Evolutionary conservation across 495 filamentous ascomycete genomes (phyloP).

Genomic region (Cryomyces minteri): DNA sequence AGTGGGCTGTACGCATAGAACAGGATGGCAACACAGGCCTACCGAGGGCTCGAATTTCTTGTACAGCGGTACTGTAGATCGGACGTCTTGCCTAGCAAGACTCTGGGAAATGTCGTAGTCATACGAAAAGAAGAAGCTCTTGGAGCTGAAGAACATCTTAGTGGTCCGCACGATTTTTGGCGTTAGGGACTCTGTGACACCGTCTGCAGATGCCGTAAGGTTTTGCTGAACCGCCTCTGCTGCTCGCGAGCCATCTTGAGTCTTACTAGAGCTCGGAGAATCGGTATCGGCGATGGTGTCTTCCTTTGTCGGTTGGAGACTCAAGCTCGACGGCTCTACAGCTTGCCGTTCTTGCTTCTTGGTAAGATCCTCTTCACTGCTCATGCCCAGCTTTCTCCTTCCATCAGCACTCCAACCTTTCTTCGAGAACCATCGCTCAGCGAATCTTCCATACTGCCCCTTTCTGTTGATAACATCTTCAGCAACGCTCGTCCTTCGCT

Average conservation of each 20-base stretch:
- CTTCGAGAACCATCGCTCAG: conserved; percentile 73
- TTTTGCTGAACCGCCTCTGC: conserved; percentile 5
- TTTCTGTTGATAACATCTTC: conserved; percentile 68
- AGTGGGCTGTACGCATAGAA: neutral
- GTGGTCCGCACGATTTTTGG: conserved; percentile 74
- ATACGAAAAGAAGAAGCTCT: conserved; percentile 84
- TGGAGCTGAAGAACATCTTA: conserved; percentile 54
- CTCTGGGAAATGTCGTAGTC: conserved; percentile 74
- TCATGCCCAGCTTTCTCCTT: conserved; percentile 38
- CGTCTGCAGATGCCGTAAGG: conserved; percentile 14
- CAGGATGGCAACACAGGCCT: conserved; percentile 7
- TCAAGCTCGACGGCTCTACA: neutral
- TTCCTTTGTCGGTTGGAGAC: neutral
- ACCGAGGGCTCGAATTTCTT: conserved; percentile 57
- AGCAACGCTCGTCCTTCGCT: conserved; percentile 40
- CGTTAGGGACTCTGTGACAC: conserved; percentile 33
- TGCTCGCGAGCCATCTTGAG: neutral
- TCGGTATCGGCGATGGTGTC: neutral
- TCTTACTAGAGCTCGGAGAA: neutral
- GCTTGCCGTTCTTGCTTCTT: conserved; percentile 3
- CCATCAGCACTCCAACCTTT: conserved; percentile 53
- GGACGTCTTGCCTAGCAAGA: conserved; percentile 27
- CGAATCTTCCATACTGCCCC: conserved; percentile 72
- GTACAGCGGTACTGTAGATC: conserved; percentile 38
- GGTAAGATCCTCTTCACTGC: conserved; percentile 17